phyloP scores from a whole-genome alignment of 2,329 filamentous ascomycete genomes.

The Trichoderma breve region DNA sequence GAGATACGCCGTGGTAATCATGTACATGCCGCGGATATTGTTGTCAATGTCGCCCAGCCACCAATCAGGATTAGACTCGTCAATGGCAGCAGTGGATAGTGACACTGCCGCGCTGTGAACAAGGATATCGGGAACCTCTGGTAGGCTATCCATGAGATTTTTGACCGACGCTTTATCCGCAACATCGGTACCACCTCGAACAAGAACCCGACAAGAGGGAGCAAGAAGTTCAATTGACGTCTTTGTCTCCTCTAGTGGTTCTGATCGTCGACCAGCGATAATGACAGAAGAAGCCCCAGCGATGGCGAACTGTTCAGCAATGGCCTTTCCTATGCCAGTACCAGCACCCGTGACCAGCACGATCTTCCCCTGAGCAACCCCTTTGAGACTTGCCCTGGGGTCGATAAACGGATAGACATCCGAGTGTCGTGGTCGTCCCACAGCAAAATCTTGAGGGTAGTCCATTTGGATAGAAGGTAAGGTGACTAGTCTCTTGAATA shows the following conservation, averaged over 20 bases:
- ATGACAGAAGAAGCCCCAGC: background rate
- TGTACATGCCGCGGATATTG: slow-evolving; percentile 10
- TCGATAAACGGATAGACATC: slow-evolving; percentile 4
- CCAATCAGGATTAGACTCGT: background rate
- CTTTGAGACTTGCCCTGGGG: background rate
- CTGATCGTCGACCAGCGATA: background rate
- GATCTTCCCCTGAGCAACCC: background rate
- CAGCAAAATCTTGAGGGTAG: background rate
- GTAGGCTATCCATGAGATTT: background rate
- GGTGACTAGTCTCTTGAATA: background rate
- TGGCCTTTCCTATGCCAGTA: background rate
- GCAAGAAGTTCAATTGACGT: background rate
- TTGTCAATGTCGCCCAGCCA: slow-evolving; percentile 6
- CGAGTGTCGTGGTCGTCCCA: background rate
- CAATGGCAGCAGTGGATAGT: background rate
- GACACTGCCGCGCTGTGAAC: slow-evolving; percentile 3
- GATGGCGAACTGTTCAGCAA: background rate
- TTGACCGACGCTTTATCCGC: background rate
- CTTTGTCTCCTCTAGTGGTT: background rate
- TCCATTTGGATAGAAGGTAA: background rate
- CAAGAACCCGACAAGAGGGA: background rate
- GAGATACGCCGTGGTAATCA: background rate
- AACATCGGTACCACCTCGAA: background rate
- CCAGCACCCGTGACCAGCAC: background rate
- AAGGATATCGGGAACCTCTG: background rate